A percentile compares a stretch with the other conserved stretches of the same genome.
phyloP scores from a whole-genome alignment of 1,284 basidiomycete species.

The Apiotrichum laibachii region DNA sequence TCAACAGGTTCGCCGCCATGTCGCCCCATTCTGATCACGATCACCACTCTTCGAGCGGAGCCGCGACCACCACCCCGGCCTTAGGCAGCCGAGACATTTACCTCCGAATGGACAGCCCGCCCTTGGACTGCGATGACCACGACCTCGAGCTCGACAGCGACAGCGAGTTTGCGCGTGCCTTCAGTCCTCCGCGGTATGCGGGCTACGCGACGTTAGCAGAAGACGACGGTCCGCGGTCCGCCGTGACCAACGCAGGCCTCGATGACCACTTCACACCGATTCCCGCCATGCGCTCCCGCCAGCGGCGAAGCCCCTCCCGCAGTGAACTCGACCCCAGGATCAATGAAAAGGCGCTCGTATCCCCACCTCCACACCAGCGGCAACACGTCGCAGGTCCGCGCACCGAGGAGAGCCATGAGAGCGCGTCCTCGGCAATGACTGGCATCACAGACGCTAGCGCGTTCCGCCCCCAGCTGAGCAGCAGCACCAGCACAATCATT shows the following conservation, averaged over 20 bases:
- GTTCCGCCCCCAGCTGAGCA: slow-evolving; percentile 4
- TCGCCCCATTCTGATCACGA: background rate
- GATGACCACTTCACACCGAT: slow-evolving; percentile 8
- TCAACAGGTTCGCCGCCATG: background rate
- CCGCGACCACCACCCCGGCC: background rate
- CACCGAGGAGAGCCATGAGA: slow-evolving; percentile 4
- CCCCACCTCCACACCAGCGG: slow-evolving; percentile 13
- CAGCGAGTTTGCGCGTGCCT: background rate
- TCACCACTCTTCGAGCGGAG: background rate
- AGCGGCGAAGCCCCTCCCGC: background rate
- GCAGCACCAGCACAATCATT: slow-evolving; percentile 9
- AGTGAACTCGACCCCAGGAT: background rate
- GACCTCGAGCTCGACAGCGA: background rate
- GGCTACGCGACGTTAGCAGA: background rate
- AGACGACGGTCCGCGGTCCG: background rate
- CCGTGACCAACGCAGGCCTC: background rate
- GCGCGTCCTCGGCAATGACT: background rate
- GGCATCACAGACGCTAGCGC: slow-evolving; percentile 4
- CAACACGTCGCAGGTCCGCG: background rate
- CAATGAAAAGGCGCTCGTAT: slow-evolving; percentile 1
- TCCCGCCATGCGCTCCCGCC: background rate
- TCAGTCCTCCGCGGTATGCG: background rate
- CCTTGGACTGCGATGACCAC: background rate
- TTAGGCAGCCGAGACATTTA: background rate
- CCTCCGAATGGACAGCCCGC: background rate